Evolutionary conservation across 2,329 filamentous ascomycete genomes (phyloP), one percentile per base, ranked within the genome.

Genomic region (Fusarium palustre): DNA sequence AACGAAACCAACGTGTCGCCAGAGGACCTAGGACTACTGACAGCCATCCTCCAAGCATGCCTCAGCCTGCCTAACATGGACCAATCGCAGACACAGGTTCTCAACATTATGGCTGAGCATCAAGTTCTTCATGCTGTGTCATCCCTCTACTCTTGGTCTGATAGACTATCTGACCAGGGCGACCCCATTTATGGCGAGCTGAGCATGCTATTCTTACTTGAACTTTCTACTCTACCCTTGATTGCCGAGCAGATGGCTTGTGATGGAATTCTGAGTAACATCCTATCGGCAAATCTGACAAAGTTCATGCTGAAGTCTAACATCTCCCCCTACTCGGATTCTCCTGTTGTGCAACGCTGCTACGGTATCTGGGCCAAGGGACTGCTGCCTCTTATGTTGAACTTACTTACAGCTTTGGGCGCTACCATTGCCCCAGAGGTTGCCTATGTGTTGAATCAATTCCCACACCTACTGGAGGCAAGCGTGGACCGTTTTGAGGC

Each of bases 121-220:
- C 90, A 92, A 68, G 90, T 91, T 1, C 86, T 93, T 46, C 92
- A 95, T 74, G 92, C 94, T 64, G 94, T 94, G 1, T 90, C 91
- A 8, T 93, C 92, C 34, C 86, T 99, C 7, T 98, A 95, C 80
- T 97, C 94, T 0, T 99, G 96, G 96, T 89, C 95, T 6, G 94
- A 98, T 78, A 89, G 91, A 70, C 85, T 98, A 25, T 87, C 91
- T 1, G 86, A 91, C 36, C 87, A 91, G 59, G 89, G 90, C 30
- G 95, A 98, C 76, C 95, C 96, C 0, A 84, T 98, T 31, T 98
- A 97, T 78, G 96, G 94, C 68, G 94, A 97, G 76, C 87, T 97
- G n/a, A 92, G 92, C 74, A 86, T 97, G 41, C 86, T 94, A 28
- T 97, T 98, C 79, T 85, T 99, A 16, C 88, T 97, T 24, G 92